phyloP scores from a whole-genome alignment of 768 basidiomycete species.

The Serendipita sp. region DNA sequence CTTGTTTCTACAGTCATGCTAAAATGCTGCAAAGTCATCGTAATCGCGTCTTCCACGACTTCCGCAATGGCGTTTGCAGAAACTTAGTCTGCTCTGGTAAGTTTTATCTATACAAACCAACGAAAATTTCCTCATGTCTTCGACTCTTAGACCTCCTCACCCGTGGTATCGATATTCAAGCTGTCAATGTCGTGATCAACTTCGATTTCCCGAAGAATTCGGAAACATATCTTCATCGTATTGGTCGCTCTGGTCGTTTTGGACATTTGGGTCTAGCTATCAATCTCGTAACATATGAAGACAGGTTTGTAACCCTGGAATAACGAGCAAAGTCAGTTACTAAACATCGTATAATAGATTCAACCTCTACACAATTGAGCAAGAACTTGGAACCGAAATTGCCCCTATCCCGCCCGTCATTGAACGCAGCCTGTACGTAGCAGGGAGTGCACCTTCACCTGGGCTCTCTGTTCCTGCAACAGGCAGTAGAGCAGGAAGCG shows the following conservation, averaged over 20 bases:
- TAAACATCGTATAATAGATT: conserved; percentile 24
- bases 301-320: conserved; percentile 26
- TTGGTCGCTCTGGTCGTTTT: conserved; percentile 93
- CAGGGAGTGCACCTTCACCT: conserved; percentile 32
- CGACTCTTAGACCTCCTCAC: conserved; percentile 62
- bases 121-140: conserved; percentile 21
- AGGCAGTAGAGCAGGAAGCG: conserved; percentile 7
- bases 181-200: conserved; percentile 99
- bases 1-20: conserved; percentile 99
- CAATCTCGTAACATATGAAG: conserved; percentile 95
- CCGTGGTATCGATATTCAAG: conserved; percentile 98
- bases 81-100: conserved; percentile 74
- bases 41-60: conserved; percentile 99
- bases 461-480: conserved; percentile 20
- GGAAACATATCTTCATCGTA: conserved; percentile 96
- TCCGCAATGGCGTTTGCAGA: conserved; percentile 94
- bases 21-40: conserved; percentile 99
- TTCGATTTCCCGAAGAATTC: conserved; percentile 99
- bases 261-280: conserved; percentile 95
- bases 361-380: conserved; percentile 95
- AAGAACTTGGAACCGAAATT: conserved; percentile 96
- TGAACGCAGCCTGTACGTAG: conserved; percentile 85
- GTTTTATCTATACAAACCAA: conserved; percentile 11
- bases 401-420: conserved; percentile 85
- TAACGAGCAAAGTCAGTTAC: neutral